phyloP scores from a whole-genome alignment of 495 filamentous ascomycete species.

The Daldinia decipiens region DNA sequence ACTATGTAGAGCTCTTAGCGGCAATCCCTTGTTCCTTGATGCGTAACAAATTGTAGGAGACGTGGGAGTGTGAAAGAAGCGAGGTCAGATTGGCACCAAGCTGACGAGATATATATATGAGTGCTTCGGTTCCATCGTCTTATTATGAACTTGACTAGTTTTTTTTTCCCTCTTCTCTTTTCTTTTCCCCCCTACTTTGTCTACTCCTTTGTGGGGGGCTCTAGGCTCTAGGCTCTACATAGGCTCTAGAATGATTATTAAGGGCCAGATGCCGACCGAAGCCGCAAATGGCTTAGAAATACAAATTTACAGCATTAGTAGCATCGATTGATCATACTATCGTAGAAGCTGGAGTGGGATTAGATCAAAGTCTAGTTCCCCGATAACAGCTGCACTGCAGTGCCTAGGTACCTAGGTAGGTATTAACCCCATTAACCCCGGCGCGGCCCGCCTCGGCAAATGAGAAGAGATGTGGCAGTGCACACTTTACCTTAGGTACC shows the following conservation, averaged over 20 bases:
- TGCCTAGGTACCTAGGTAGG: too few relatives aligned
- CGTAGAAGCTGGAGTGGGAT: constrained; percentile 12
- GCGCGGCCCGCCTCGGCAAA: constrained; percentile 39
- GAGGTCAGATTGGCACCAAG: constrained; percentile 1
- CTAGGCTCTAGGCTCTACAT: constrained; percentile 17
- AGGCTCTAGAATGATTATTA: constrained; percentile 31
- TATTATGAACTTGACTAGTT: constrained; percentile 11
- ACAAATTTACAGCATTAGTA: constrained; percentile 28
- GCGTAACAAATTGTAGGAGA: constrained; percentile 7
- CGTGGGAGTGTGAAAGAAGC: constrained; percentile 12
- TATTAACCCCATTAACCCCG: constrained; percentile 22
- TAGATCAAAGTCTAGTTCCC: constrained; percentile 4
- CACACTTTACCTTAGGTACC: not conserved
- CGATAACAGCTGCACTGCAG: constrained; percentile 11
- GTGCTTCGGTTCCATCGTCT: not conserved
- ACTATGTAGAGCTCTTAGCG: constrained; percentile 24
- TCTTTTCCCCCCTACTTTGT: constrained; percentile 9
- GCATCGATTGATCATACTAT: constrained; percentile 14
- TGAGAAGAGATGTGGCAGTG: constrained; percentile 26
- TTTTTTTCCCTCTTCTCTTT: constrained; percentile 16
- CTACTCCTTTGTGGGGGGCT: constrained; percentile 31
- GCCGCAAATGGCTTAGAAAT: constrained; percentile 45
- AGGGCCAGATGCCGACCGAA: constrained; percentile 42
- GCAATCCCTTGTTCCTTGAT: constrained; percentile 30
- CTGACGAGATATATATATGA: constrained; percentile 2